Evolutionary conservation across 2,329 filamentous ascomycete genomes (phyloP), one percentile per base, ranked within the genome.

Genomic region (Juglanconis oblonga): DNA sequence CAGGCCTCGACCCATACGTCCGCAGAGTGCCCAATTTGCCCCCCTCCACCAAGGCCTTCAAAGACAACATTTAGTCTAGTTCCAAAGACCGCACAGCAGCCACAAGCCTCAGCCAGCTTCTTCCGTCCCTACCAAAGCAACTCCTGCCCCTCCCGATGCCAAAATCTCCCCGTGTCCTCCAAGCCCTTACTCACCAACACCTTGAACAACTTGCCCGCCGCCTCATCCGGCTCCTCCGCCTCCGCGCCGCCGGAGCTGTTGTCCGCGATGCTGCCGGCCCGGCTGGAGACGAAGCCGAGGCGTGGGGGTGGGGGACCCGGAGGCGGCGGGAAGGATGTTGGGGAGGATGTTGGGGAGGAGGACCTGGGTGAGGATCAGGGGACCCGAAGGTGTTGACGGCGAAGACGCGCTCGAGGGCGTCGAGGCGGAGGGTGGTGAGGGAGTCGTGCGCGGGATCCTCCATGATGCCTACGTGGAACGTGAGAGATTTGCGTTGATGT

Each of bases 351-450:
- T 77, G 5, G 74, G 74, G 6, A 79, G 68, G 1, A 79, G 70
- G 1, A 76, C 73, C 67, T 79, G 76, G 0, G 74, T 78, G 0
- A 80, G 68, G 4, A 79, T 68, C 9, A 80, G 67, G 0, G 77
- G 76, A 24, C 0, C 76, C 77, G 56, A 76, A 77, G 1, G 76
- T 73, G 65, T 80, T 80, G 62, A 76, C 72, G 13, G 72, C 69
- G 64, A 80, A 79, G 24, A 72, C 72, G 11, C 63, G 67, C 36
- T 71, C 65, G 10, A 79, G 66, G 11, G 66, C 67, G 64, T 79
- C 76, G 35, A 70, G 59, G 36, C 69, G 67, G 7, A 63, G 53
- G 1, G 68, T 56, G n/a, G 33, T 42, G 7, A 64, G 59, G 31
- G 56, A 58, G 49, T 62, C 56, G 29, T 56, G 52, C 38, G 54